Evolutionary conservation across 306 rosid species (phyloP), one percentile per base, ranked within the genome.

Genomic region (Sphenostylis stenocarpa): DNA sequence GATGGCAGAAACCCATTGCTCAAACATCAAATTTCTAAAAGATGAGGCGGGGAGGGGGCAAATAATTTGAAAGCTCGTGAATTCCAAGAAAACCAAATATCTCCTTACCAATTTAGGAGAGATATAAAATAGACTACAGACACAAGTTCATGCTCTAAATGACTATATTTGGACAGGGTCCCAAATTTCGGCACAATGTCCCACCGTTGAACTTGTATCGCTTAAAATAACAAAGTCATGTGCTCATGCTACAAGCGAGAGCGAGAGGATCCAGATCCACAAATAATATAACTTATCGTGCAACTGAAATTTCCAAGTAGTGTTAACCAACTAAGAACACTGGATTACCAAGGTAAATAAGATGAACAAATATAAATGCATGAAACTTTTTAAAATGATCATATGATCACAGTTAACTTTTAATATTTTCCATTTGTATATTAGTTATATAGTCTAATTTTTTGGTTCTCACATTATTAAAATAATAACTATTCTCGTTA

Each of bases 151-250:
- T 29, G 70, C 29, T 44, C 33, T 14, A 10, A 29, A 23, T 53
- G 16, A 45, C 68, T 10, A 72, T 31, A 72, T 15, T 72, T 72
- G 67, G 48, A 31, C 76, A 70, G 49, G 66, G 52, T 38, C 47
- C 64, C 15, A 7, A 52, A 34, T 69, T 70, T 48, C 31, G 28
- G 63, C 51, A 51, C 23, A 13, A 71, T 7, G 76, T 36, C 76
- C 76, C 64, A 71, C 76, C 20, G 10, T 73, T 43, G 43, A 39
- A 16, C 43, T 58, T 73, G 14, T 57, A 19, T 24, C 43, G 20
- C 34, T 19, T 5, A 7, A 41, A n/a, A n/a, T 41, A 73, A 39
- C 68, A 52, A 43, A 15, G 33, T 39, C 68, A 73, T 39, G 44
- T 39, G 39, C 34, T 29, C 48, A 16, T 75, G 44, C 10, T 43